A percentile compares a stretch with the other conserved stretches of the same genome.
Evolutionary conservation across 768 basidiomycete genomes (phyloP).

Genomic region (Mycena vitilis): DNA sequence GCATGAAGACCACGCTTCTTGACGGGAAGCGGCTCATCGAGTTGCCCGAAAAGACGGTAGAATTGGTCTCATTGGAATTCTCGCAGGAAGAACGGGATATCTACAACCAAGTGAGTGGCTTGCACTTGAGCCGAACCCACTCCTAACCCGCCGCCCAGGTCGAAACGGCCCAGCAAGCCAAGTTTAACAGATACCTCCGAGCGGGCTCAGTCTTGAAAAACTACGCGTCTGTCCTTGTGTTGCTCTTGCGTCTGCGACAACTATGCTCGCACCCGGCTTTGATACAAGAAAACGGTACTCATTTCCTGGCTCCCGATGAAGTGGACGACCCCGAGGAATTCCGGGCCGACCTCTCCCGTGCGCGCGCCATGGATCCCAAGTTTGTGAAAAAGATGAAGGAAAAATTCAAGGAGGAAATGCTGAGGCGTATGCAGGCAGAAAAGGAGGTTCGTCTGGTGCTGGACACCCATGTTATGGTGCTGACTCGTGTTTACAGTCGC

Average conservation of each 20-base stretch:
- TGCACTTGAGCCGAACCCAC: too few relatives aligned
- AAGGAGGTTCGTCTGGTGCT: constrained; percentile 53
- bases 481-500: constrained; percentile 48
- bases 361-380: constrained; percentile 56
- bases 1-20: constrained; percentile 71
- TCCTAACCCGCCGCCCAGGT: constrained; percentile 47
- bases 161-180: constrained; percentile 64
- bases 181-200: constrained; percentile 71
- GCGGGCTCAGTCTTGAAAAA: constrained; percentile 80
- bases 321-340: constrained; percentile 48
- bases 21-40: constrained; percentile 78
- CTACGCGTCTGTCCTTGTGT: constrained; percentile 64
- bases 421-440: constrained; percentile 64
- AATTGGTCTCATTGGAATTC: constrained; percentile 66
- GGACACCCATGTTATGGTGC: not conserved
- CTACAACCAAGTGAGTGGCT: constrained; percentile 60
- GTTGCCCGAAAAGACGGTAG: constrained; percentile 66
- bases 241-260: constrained; percentile 69
- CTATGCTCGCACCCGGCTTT: constrained; percentile 76
- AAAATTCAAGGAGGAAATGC: constrained; percentile 54
- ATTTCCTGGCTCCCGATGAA: constrained; percentile 57
- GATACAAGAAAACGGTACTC: constrained; percentile 65
- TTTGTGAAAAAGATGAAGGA: constrained; percentile 64
- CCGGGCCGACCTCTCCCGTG: constrained; percentile 58
- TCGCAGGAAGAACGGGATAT: constrained; percentile 70